A percentile compares a stretch with the other conserved stretches of the same genome.
Conservation (phyloP, 257 asterid genomes). For the Solanum raphanifolium region DNA sequence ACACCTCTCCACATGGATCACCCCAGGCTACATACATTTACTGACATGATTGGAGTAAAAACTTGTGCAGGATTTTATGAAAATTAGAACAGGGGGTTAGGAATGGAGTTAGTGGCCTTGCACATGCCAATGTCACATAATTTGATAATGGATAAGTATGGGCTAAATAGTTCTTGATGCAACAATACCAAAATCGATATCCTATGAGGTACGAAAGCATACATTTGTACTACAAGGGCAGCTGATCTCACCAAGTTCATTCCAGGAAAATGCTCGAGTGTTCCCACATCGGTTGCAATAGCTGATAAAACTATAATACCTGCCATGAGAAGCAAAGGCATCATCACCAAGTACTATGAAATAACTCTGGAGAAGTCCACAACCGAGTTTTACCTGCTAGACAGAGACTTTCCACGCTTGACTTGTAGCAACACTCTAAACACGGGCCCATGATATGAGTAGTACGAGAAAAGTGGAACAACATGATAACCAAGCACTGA, state of each 20-base stretch:
- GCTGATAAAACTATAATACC: conserved; percentile 68
- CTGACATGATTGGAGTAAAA: not conserved
- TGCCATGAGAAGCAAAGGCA: conserved; percentile 16
- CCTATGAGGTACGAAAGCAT: conserved; percentile 10
- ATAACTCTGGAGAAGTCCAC: not conserved
- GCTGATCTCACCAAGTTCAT: conserved; percentile 47
- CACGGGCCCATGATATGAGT: conserved; percentile 90
- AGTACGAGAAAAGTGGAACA: conserved; percentile 82
- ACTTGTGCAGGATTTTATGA: not conserved
- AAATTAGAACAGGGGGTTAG: not conserved
- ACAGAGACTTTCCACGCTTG: conserved; percentile 63
- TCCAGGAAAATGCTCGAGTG: conserved; percentile 55
- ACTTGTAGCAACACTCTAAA: conserved; percentile 81
- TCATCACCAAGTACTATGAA: not conserved
- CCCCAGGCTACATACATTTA: not conserved
- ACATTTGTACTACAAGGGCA: conserved; percentile 62
- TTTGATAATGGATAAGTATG: not conserved
- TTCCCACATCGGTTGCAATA: conserved; percentile 73
- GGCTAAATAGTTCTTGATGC: not conserved
- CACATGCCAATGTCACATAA: not conserved
- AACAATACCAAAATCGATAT: not conserved
- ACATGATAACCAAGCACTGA: conserved; percentile 73
- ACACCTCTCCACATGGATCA: not conserved
- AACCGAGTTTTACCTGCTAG: conserved; percentile 33
- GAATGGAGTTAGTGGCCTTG: not conserved